Conservation (phyloP, 176 grass and related monocot species). For the Rhynchospora tenuis region DNA sequence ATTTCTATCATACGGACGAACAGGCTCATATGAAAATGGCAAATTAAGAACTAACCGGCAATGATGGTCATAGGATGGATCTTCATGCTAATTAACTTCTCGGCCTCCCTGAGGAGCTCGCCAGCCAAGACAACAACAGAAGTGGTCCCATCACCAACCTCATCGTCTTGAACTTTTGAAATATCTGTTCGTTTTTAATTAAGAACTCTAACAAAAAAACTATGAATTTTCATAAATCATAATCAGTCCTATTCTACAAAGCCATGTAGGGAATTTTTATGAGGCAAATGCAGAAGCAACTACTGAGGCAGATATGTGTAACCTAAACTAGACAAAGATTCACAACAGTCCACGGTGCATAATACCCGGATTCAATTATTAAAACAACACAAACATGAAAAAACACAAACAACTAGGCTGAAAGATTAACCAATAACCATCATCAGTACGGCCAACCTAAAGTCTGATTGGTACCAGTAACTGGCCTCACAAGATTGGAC, state of each 20-base stretch:
- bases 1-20: not conserved
- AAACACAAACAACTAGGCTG: not conserved
- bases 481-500: not conserved
- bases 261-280: not conserved
- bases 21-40: not conserved
- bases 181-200: conserved; percentile 51
- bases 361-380: not conserved
- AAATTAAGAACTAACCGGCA: conserved; percentile 48
- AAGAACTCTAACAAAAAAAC: not conserved
- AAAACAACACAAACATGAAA: not conserved
- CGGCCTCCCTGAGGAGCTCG: conserved; percentile 82
- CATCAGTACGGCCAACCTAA: not conserved
- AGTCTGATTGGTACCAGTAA: not conserved
- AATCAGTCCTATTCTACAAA: not conserved
- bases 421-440: not conserved
- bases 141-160: conserved; percentile 94
- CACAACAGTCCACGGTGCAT: not conserved
- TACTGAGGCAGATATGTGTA: not conserved
- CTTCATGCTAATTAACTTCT: conserved; percentile 82
- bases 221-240: not conserved
- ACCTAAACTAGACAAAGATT: not conserved
- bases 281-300: not conserved
- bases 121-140: conserved; percentile 96
- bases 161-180: conserved; percentile 98
- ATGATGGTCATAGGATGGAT: conserved; percentile 99